Conservation (phyloP, 2,329 filamentous ascomycete genomes). For the Calonectria pseudoturangicola region DNA sequence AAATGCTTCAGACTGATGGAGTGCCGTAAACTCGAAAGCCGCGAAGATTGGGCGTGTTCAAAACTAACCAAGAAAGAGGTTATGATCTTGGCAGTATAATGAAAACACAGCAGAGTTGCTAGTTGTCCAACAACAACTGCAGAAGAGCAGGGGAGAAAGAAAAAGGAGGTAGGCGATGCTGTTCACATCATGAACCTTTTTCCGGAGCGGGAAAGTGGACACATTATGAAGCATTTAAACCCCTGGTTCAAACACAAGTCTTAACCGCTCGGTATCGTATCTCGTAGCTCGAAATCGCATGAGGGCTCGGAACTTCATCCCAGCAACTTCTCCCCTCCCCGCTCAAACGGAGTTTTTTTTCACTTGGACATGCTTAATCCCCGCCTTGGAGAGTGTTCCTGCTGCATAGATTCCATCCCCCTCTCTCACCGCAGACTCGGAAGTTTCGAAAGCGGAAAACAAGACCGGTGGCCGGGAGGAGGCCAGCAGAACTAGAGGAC, state of each 20-base stretch:
- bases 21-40: conserved; percentile 1
- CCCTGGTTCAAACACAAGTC: conserved; percentile 19
- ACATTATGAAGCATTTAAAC: conserved; percentile 48
- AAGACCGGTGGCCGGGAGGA: conserved; percentile 43
- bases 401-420: conserved; percentile 12
- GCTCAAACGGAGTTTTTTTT: conserved; percentile 1
- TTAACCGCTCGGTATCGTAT: conserved; percentile 18
- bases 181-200: conserved; percentile 33
- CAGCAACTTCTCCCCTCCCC: conserved; percentile 11
- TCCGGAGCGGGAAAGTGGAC: conserved; percentile 40
- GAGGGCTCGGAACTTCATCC: conserved; percentile 5
- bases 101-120: conserved; percentile 15
- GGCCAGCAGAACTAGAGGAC: conserved; percentile 30
- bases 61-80: not conserved
- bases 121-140: conserved; percentile 23
- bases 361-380: conserved; percentile 3
- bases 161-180: conserved; percentile 29
- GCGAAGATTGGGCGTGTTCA: not conserved
- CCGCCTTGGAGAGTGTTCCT: not conserved
- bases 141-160: conserved; percentile 1
- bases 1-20: not conserved
- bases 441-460: conserved; percentile 50
- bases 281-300: conserved; percentile 21
- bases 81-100: not conserved
- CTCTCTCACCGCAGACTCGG: conserved; percentile 33